phyloP scores from a whole-genome alignment of 208 protist genomes.

The Wallacemonas rigidus region DNA sequence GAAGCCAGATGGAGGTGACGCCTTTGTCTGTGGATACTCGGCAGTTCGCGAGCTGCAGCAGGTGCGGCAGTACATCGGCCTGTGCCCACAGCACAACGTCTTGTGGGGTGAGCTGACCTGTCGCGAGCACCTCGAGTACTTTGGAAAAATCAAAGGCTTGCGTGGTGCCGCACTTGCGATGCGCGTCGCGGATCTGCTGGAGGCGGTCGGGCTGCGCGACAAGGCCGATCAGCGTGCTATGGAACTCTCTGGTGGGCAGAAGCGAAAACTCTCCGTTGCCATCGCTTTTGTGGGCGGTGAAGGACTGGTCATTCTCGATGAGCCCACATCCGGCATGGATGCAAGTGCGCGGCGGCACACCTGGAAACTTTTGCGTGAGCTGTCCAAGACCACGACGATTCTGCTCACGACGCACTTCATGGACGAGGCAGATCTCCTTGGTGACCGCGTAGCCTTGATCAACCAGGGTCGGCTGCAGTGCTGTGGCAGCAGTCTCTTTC shows the following conservation, averaged over 20 bases:
- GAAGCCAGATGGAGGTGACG: slow-evolving; percentile 67
- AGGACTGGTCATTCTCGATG: slow-evolving; percentile 81
- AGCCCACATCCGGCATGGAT: slow-evolving; percentile 93
- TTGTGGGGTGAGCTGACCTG: slow-evolving; percentile 92
- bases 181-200: slow-evolving; percentile 38
- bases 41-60: slow-evolving; percentile 42
- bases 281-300: slow-evolving; percentile 83
- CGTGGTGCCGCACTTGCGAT: slow-evolving; percentile 40
- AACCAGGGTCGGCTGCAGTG: slow-evolving; percentile 53
- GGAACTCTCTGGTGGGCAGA: slow-evolving; percentile 69
- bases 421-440: slow-evolving; percentile 96
- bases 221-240: slow-evolving; percentile 45
- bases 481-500: slow-evolving; percentile 55
- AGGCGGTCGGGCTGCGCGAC: slow-evolving; percentile 53
- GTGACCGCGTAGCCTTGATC: slow-evolving; percentile 91
- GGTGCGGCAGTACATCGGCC: slow-evolving; percentile 86
- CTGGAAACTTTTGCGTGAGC: slow-evolving; percentile 63
- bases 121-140: slow-evolving; percentile 90
- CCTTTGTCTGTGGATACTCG: slow-evolving; percentile 62
- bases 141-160: slow-evolving; percentile 93
- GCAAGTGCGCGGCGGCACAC: slow-evolving; percentile 68
- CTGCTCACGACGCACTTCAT: slow-evolving; percentile 93
- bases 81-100: slow-evolving; percentile 97
- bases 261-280: slow-evolving; percentile 82
- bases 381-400: slow-evolving; percentile 52